phyloP scores from a whole-genome alignment of 192 early-diverging fungal species.

The Backusella australiensis region DNA sequence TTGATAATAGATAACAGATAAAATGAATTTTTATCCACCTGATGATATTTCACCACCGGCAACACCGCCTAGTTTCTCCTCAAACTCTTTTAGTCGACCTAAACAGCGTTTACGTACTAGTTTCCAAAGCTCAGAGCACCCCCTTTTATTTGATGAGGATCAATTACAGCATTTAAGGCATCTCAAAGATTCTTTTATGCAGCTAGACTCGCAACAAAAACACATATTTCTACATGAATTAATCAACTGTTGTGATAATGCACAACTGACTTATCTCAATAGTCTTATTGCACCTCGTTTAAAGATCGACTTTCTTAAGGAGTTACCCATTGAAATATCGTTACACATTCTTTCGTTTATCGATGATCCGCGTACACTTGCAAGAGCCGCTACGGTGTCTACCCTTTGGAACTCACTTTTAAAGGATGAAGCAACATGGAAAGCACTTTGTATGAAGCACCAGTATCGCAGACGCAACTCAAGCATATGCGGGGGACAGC shows the following conservation, averaged over 20 bases:
- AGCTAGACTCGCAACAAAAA: constrained; percentile 30
- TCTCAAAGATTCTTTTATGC: constrained; percentile 38
- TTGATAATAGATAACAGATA: neutral
- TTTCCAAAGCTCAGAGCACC: neutral
- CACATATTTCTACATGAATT: constrained; percentile 43
- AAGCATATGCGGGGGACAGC: constrained; percentile 29
- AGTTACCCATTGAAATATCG: constrained; percentile 71
- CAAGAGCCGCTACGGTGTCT: constrained; percentile 72
- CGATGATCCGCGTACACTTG: constrained; percentile 75
- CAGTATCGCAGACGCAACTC: constrained; percentile 36
- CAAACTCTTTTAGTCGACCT: constrained; percentile 19
- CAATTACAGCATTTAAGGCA: constrained; percentile 23
- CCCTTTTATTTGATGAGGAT: constrained; percentile 23
- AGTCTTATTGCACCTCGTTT: constrained; percentile 59
- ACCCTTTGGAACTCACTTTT: constrained; percentile 53
- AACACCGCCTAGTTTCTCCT: constrained; percentile 31
- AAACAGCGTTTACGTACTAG: constrained; percentile 1
- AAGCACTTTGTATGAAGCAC: constrained; percentile 39
- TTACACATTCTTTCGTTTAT: constrained; percentile 85
- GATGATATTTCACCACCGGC: constrained; percentile 39
- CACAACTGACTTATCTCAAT: constrained; percentile 48
- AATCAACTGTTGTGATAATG: constrained; percentile 45
- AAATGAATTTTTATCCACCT: constrained; percentile 29
- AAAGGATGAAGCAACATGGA: constrained; percentile 50
- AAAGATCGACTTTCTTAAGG: constrained; percentile 88